A percentile compares a stretch with the other conserved stretches of the same genome.
Evolutionary conservation across 2,329 filamentous ascomycete species (phyloP).

Genomic region (Zymoseptoria passerinii): DNA sequence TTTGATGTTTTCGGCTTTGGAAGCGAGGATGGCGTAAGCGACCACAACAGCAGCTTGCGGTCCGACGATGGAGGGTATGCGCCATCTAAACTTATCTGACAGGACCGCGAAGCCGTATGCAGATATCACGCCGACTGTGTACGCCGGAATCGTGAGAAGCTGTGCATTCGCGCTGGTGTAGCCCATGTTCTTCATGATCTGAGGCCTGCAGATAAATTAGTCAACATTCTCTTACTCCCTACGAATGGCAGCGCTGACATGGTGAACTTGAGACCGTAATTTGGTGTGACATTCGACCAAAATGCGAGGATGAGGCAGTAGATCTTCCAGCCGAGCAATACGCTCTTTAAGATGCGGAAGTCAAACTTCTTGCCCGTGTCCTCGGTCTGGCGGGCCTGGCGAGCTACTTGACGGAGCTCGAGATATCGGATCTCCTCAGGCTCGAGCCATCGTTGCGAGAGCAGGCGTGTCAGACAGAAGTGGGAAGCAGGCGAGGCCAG

Average conservation of each 20-base stretch:
- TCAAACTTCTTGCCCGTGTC: conserved; percentile 30
- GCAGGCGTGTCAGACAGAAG: conserved; percentile 44
- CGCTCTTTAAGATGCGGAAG: conserved; percentile 33
- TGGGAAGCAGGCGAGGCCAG: conserved; percentile 34
- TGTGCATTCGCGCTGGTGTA: conserved; percentile 48
- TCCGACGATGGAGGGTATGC: conserved; percentile 23
- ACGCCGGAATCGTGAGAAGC: conserved; percentile 35
- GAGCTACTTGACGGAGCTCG: conserved; percentile 4
- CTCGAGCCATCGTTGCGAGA: conserved; percentile 24
- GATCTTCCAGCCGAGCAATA: conserved; percentile 44
- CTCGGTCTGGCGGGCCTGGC: conserved; percentile 34
- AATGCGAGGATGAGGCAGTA: conserved; percentile 36
- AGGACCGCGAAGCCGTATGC: conserved; percentile 4
- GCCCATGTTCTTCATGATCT: conserved; percentile 53
- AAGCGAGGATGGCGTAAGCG: conserved; percentile 22
- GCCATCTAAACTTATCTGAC: conserved; percentile 26
- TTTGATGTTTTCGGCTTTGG: conserved; percentile 4
- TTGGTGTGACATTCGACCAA: conserved; percentile 15
- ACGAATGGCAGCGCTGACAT: too few relatives aligned
- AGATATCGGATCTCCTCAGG: conserved; percentile 5
- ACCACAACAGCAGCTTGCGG: conserved; percentile 19
- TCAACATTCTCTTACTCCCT: neutral
- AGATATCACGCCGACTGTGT: conserved; percentile 16
- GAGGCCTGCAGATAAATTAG: conserved; percentile 28
- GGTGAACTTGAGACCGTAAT: conserved; percentile 29